phyloP scores from a whole-genome alignment of 2,329 filamentous ascomycete genomes.

The Cladophialophora immunda region DNA sequence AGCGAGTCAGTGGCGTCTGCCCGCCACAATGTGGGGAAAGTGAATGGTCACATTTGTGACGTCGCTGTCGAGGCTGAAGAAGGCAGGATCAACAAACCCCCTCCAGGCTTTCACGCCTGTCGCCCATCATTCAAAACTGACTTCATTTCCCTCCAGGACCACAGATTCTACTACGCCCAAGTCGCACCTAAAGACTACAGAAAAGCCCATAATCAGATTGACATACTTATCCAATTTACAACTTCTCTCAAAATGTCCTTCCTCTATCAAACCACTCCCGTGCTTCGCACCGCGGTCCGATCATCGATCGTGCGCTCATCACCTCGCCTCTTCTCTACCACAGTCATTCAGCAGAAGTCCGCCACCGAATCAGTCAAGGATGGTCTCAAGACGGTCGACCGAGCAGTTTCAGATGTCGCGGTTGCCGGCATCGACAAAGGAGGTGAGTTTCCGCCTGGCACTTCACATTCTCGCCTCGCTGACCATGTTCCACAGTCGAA shows the following conservation, averaged over 20 bases:
- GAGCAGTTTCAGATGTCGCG: slow-evolving; percentile 62
- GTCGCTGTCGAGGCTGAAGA: slow-evolving; percentile 21
- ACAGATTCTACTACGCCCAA: background rate
- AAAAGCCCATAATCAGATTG: background rate
- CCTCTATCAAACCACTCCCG: slow-evolving; percentile 44
- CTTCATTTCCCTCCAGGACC: slow-evolving; percentile 6
- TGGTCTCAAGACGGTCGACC: slow-evolving; percentile 65
- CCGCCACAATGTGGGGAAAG: slow-evolving; percentile 14
- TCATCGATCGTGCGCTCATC: slow-evolving; percentile 33
- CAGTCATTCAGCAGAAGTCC: slow-evolving; percentile 58
- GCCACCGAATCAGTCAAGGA: slow-evolving; percentile 66
- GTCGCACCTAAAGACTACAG: background rate
- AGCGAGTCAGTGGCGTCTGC: slow-evolving; percentile 20
- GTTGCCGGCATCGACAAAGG: slow-evolving; percentile 71
- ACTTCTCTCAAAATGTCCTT: slow-evolving; percentile 47
- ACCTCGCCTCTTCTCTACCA: slow-evolving; percentile 60
- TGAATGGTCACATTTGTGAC: slow-evolving; percentile 26
- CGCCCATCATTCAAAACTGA: slow-evolving; percentile 13
- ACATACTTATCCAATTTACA: slow-evolving; percentile 6
- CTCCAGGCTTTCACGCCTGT: slow-evolving; percentile 11
- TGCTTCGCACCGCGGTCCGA: slow-evolving; percentile 42
- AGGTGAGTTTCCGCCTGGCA: slow-evolving; percentile 56
- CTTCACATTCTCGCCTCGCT: slow-evolving; percentile 1
- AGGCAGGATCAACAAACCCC: slow-evolving; percentile 11
- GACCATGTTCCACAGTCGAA: slow-evolving; percentile 55